phyloP scores from a whole-genome alignment of 768 basidiomycete genomes.

The Porphyrellus cyaneotinctus region DNA sequence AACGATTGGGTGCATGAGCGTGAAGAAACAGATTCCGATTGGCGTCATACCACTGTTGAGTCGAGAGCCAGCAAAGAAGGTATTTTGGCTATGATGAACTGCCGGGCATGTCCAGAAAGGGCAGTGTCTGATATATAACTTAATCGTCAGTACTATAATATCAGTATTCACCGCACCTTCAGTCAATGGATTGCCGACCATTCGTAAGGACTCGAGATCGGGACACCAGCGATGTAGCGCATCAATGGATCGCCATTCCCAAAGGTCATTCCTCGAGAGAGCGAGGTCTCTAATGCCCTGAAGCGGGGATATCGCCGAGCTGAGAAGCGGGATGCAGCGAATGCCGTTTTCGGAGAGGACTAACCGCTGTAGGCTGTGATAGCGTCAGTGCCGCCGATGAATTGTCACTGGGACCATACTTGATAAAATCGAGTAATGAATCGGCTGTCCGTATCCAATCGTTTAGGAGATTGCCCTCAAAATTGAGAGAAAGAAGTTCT shows the following conservation, averaged over 20 bases:
- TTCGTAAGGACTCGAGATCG: slow-evolving; percentile 51
- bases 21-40: slow-evolving; percentile 1
- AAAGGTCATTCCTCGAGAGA: slow-evolving; percentile 57
- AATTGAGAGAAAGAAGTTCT: slow-evolving; percentile 52
- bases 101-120: slow-evolving; percentile 43
- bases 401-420: slow-evolving; percentile 33
- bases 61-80: slow-evolving; percentile 62
- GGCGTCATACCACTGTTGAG: slow-evolving; percentile 50
- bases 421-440: slow-evolving; percentile 41
- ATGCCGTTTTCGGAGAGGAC: slow-evolving; percentile 64
- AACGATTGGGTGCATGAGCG: slow-evolving; percentile 8
- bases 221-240: slow-evolving; percentile 68
- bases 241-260: slow-evolving; percentile 61
- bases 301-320: slow-evolving; percentile 20
- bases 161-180: slow-evolving; percentile 39
- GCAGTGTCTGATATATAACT: slow-evolving; percentile 32
- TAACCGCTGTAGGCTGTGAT: slow-evolving; percentile 53
- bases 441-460: slow-evolving; percentile 52
- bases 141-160: slow-evolving; percentile 1
- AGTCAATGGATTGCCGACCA: slow-evolving; percentile 62
- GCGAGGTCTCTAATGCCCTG: slow-evolving; percentile 53
- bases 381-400: slow-evolving; percentile 5
- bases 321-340: slow-evolving; percentile 39
- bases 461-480: slow-evolving; percentile 61
- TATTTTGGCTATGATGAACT: slow-evolving; percentile 63